Conservation (phyloP, 306 rosid genomes). For the Cicer chorassanicum region DNA sequence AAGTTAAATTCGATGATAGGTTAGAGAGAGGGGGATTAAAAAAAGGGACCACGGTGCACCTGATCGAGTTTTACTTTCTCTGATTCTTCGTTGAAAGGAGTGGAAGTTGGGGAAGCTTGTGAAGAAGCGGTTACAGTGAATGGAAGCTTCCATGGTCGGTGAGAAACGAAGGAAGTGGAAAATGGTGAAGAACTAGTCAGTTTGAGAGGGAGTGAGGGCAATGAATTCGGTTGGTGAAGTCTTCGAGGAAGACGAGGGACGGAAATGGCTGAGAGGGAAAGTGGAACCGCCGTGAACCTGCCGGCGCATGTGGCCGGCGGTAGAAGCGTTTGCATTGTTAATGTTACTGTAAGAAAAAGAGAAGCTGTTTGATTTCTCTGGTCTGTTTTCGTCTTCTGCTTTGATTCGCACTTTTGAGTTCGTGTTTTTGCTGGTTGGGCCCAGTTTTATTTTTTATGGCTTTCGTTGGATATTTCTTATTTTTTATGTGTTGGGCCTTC, state of each 20-base stretch:
- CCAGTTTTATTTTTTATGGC: background rate
- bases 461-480: background rate
- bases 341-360: background rate
- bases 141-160: slow-evolving; percentile 45
- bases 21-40: background rate
- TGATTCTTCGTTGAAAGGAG: slow-evolving; percentile 60
- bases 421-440: background rate
- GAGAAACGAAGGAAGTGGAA: slow-evolving; percentile 34
- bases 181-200: slow-evolving; percentile 39
- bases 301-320: slow-evolving; percentile 66
- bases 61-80: slow-evolving; percentile 85
- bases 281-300: slow-evolving; percentile 38
- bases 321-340: slow-evolving; percentile 72
- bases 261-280: slow-evolving; percentile 36
- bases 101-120: slow-evolving; percentile 55
- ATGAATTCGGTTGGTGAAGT: slow-evolving; percentile 44
- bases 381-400: slow-evolving; percentile 27
- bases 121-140: slow-evolving; percentile 54
- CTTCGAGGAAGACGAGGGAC: slow-evolving; percentile 37
- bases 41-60: slow-evolving; percentile 49
- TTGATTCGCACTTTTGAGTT: background rate
- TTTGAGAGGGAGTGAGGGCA: slow-evolving; percentile 41
- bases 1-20: too few species aligned
- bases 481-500: too few species aligned
- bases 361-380: slow-evolving; percentile 17